A percentile compares a stretch with the other conserved stretches of the same genome.
Conservation (phyloP, 2,329 filamentous ascomycete species). For the Hirsutella minnesotensis region DNA sequence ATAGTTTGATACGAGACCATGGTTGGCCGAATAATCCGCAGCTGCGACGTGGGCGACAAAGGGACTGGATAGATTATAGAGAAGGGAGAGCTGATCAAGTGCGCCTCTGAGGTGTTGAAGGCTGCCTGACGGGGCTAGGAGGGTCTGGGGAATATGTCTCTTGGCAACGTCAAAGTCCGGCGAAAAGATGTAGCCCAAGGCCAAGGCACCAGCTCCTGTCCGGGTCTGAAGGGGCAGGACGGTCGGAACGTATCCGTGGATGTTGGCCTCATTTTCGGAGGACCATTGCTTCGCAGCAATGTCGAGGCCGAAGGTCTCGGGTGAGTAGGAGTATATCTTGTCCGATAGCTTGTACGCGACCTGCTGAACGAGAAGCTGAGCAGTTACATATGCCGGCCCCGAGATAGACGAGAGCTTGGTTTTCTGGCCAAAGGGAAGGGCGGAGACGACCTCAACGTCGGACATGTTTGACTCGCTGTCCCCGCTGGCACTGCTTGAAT, state of each 20-base stretch:
- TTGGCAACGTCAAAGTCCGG: constrained; percentile 90
- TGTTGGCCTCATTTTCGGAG: constrained; percentile 58
- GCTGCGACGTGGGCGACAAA: constrained; percentile 89
- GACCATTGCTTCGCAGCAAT: constrained; percentile 71
- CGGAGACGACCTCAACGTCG: constrained; percentile 31
- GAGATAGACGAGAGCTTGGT: constrained; percentile 51
- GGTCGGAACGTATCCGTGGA: constrained; percentile 66
- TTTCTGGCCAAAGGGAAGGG: constrained; percentile 44
- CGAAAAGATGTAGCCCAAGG: constrained; percentile 94
- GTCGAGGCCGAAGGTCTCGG: constrained; percentile 86
- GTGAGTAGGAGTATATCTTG: constrained; percentile 95
- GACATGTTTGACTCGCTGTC: constrained; percentile 11
- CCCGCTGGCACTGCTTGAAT: constrained; percentile 20
- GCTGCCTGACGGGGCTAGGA: constrained; percentile 76
- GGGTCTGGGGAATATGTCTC: constrained; percentile 80
- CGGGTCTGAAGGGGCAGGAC: constrained; percentile 78
- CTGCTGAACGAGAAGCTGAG: constrained; percentile 89
- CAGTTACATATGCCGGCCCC: constrained; percentile 85
- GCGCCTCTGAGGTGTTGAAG: constrained; percentile 70
- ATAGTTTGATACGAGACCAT: constrained; percentile 80
- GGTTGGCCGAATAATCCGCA: constrained; percentile 62
- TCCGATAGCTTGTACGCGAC: constrained; percentile 90
- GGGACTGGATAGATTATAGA: constrained; percentile 86
- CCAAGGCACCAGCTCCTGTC: constrained; percentile 78
- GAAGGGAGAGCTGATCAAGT: constrained; percentile 80